Conservation (phyloP, 805 yeast genomes). For the Starmerella bombi region DNA sequence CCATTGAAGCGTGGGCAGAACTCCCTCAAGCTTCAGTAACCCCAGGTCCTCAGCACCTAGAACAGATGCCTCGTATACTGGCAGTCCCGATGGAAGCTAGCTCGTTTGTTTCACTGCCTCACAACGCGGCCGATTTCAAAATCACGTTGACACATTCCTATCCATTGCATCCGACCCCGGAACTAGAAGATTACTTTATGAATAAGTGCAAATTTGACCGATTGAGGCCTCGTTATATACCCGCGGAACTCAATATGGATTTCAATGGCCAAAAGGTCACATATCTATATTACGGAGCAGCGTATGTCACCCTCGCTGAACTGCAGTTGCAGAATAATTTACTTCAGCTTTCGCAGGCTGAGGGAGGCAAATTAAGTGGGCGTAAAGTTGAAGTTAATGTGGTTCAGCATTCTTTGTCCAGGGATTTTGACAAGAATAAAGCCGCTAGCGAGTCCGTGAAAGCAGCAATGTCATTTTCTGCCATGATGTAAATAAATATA, state of each 20-base stretch:
- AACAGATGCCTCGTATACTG: constrained; percentile 30
- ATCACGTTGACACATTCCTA: constrained; percentile 29
- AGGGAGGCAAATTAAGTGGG: constrained; percentile 51
- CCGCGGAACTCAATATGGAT: constrained; percentile 31
- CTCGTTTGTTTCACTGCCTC: constrained; percentile 34
- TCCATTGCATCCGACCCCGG: constrained; percentile 28
- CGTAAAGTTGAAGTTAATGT: constrained; percentile 38
- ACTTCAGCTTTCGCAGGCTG: constrained; percentile 36
- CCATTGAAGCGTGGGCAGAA: constrained; percentile 45
- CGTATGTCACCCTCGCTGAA: constrained; percentile 36
- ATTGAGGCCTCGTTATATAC: constrained; percentile 27
- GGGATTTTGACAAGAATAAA: constrained; percentile 5
- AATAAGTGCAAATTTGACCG: constrained; percentile 18
- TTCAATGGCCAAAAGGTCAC: constrained; percentile 31
- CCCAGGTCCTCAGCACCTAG: constrained; percentile 14
- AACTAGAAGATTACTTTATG: constrained; percentile 32
- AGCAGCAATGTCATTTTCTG: constrained; percentile 16
- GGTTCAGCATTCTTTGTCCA: constrained; percentile 26
- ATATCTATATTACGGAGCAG: constrained; percentile 35
- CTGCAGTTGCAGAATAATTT: constrained; percentile 28
- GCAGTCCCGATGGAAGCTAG: constrained; percentile 37
- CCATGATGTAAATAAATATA: constrained; percentile 2
- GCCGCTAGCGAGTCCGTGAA: constrained; percentile 8
- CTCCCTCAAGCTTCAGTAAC: constrained; percentile 19
- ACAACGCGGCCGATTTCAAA: constrained; percentile 33